Base-by-base conservation (phyloP, 371 early-diverging fungal genomes). In the Apophysomyces trapeziformis region DNA sequence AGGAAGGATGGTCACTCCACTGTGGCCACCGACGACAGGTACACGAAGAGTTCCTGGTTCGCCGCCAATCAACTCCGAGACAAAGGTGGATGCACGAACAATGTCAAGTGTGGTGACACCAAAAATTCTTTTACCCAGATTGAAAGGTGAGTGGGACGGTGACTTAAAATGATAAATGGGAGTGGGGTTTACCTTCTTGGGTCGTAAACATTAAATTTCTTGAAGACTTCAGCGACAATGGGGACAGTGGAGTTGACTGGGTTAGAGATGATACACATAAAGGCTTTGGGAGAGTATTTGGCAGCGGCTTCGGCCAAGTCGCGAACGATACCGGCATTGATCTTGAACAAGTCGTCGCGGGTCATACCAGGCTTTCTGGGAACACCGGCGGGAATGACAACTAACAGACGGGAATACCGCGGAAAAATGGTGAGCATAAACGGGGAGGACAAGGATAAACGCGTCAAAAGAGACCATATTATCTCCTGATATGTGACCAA, bases 321-420 rank as follows among this genome's bases (percentile, higher is more conserved):
- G 66, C 89, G 79, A 39, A 95, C 88, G 70, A 95, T 95, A 46
- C 92, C 91, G 44, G 96, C 96, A 68, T 94, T 94, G 68, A 91
- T 92, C 71, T 93, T 93, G 87, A 94, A 94, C 45, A 94, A 77
- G 70, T 94, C 95, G 70, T 93, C 93, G 63, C 96, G 87, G 57
- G 94, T 92, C 96, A 96, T 96, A 57, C 95, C 96, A 57, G 96
- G 96, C 82, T 93, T 93, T 46, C 96, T 80, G 18, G 96, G 94
- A 21, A 94, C 92, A 71, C 96, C 96, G 47, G 96, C 96, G 63
- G 99, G 98, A 78, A 98, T 96, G 50, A 98, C 93, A 60, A 97
- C 94, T 77, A 44, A 7, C n/a, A 57, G n/a, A 18, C 47, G 47
- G 47, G 47, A 47, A 47, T 14, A 7, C 47, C 47, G 18, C 47